These are phyloP conservation scores for Brassica nigra DNA, from an alignment of 345 rosid genomes.

Conservation along the genomic window DNA sequence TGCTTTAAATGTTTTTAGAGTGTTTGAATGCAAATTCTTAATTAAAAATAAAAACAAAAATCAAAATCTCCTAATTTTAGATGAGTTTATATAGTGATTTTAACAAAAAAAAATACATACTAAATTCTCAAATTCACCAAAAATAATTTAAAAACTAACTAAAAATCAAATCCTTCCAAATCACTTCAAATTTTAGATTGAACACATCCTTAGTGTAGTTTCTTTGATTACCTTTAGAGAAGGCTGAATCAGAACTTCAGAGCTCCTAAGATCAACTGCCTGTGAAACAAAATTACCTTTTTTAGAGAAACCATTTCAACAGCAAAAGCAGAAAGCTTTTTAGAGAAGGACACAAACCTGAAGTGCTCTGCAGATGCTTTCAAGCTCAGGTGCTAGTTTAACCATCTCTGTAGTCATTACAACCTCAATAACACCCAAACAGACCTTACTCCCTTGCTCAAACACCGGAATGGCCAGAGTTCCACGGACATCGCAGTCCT, in stretches of 20 bases:
- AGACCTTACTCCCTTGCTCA: slow-evolving; percentile 75
- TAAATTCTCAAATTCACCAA: no score
- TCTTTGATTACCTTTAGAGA: slow-evolving; percentile 53
- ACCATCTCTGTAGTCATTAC: slow-evolving; percentile 75
- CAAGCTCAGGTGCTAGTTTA: slow-evolving; percentile 68
- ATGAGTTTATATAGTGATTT: no score
- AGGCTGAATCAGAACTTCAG: slow-evolving; percentile 44
- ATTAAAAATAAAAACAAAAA: no score
- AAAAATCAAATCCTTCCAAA: no score
- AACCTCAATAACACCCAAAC: slow-evolving; percentile 91
- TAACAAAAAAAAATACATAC: no score
- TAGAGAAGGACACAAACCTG: slow-evolving; percentile 40
- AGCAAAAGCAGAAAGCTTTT: background rate
- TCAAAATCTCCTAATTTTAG: no score
- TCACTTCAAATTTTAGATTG: no score
- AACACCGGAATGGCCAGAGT: slow-evolving; percentile 90
- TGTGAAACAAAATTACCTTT: slow-evolving; percentile 33
- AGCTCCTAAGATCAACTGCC: slow-evolving; percentile 87
- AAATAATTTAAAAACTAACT: no score
- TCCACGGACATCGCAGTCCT: slow-evolving; percentile 71
- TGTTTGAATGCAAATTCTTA: no score
- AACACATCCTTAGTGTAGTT: background rate
- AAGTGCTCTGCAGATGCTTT: slow-evolving; percentile 80
- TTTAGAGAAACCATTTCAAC: background rate
- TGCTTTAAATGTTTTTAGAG: no score